A percentile compares a stretch with the other conserved stretches of the same genome.
Conservation (phyloP, 1,284 basidiomycete species). For the Ceratobasidium sp. region DNA sequence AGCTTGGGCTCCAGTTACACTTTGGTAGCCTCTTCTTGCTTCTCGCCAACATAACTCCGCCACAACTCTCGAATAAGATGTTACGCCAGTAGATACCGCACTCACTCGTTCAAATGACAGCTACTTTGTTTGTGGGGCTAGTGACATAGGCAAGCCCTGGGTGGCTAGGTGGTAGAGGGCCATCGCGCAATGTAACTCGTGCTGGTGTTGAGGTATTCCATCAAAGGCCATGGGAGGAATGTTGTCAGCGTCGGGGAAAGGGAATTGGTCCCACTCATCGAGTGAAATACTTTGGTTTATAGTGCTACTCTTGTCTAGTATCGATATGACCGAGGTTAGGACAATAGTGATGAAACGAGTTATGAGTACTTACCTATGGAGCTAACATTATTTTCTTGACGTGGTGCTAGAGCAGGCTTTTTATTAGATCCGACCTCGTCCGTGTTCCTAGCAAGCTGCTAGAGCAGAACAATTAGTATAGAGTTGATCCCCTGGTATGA, state of each 20-base stretch:
- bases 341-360: no score
- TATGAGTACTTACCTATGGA: not conserved
- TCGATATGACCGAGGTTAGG: no score
- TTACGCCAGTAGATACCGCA: constrained; percentile 13
- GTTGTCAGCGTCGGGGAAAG: not conserved
- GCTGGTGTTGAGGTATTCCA: constrained; percentile 11
- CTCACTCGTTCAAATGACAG: not conserved
- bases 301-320: not conserved
- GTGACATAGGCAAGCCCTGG: constrained; percentile 14
- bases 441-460: no score
- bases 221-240: constrained; percentile 14
- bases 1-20: constrained; percentile 36
- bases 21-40: constrained; percentile 6
- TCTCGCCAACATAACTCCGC: constrained; percentile 2
- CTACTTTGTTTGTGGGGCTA: not conserved
- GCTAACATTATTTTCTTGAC: not conserved
- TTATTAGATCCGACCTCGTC: no score
- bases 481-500: no score
- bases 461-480: no score
- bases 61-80: not conserved
- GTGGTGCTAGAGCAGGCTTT: not conserved
- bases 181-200: constrained; percentile 30
- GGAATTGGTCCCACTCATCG: not conserved
- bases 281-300: not conserved
- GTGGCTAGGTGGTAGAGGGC: constrained; percentile 11